Evolutionary conservation across 192 early-diverging fungal species (phyloP).

Genomic region (Piromyces sp.): DNA sequence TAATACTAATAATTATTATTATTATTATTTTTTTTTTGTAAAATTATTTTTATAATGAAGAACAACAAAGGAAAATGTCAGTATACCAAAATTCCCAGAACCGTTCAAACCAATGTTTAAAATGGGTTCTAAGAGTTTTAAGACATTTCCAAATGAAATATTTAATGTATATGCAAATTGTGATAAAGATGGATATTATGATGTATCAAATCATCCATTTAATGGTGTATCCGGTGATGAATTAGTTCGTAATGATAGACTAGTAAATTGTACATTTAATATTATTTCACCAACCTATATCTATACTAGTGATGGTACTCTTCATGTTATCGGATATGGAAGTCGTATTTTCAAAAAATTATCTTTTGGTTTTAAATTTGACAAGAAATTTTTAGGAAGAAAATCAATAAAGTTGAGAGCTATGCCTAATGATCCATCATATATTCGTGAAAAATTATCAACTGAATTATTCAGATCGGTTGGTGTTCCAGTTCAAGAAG

Average conservation of each 20-base stretch:
- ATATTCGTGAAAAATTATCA: neutral
- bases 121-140: neutral
- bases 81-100: neutral
- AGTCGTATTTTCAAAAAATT: neutral
- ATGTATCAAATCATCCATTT: neutral
- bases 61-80: neutral
- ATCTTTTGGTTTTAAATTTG: neutral
- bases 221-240: neutral
- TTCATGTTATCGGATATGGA: neutral
- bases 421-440: neutral
- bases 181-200: neutral
- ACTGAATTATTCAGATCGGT: neutral
- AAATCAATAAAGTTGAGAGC: neutral
- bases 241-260: neutral
- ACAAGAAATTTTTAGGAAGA: neutral
- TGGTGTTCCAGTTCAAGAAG: neutral
- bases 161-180: neutral
- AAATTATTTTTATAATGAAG: too few species aligned
- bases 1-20: too few species aligned
- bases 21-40: too few species aligned
- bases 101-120: neutral
- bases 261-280: neutral
- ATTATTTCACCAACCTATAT: neutral
- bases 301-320: neutral
- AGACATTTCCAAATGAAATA: neutral